Base-by-base conservation (phyloP, 2,329 filamentous ascomycete species). In the Phaeoacremonium minimum region DNA sequence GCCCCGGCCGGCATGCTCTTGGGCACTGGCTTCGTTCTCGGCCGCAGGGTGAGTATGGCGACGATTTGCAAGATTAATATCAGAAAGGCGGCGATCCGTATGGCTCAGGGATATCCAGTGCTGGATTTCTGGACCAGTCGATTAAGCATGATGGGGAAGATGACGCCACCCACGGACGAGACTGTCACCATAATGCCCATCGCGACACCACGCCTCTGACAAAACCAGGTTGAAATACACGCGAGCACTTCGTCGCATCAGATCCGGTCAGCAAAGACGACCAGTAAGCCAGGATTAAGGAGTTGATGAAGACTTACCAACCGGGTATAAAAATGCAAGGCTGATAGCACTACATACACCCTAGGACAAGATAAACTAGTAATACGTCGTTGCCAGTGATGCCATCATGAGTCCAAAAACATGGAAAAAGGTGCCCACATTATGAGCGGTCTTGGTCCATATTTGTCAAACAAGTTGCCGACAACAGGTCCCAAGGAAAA, bases 401-500 rank as follows among this genome's bases (percentile, higher is more conserved):
- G 74, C 66, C 76, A 83, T 80, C 75, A 84, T 81, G 6, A 83
- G 49, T 3, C 75, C 72, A 37, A 83, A 73, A 13, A 83, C 69
- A 37, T 80, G 73, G 20, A 79, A 50, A 35, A 80, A 55, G 1
- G 65, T 69, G n/a, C 77, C 77, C 11, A 52, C 50, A 77, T 20
- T 2, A 82, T 51, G 1, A 85, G 57, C 32, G 61, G 68, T 18
- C 71, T 67, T 0, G 81, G 77, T 0, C 83, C 83, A 38, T 77
- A 74, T 37, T 65, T 74, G 48, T 87, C 83, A 46, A 73, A 84
- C 0, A 82, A n/a, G n/a, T n/a, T n/a, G n/a, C n/a, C n/a, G n/a
- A n/a, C n/a, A n/a, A n/a, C n/a, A n/a, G n/a, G n/a, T n/a, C n/a
- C n/a, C n/a, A n/a, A 54, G 16, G 52, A 61, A 49, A 74, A 72